Evolutionary conservation across 2,329 filamentous ascomycete genomes (phyloP), one percentile per base, ranked within the genome.

Genomic region (Aspergillus proliferans): DNA sequence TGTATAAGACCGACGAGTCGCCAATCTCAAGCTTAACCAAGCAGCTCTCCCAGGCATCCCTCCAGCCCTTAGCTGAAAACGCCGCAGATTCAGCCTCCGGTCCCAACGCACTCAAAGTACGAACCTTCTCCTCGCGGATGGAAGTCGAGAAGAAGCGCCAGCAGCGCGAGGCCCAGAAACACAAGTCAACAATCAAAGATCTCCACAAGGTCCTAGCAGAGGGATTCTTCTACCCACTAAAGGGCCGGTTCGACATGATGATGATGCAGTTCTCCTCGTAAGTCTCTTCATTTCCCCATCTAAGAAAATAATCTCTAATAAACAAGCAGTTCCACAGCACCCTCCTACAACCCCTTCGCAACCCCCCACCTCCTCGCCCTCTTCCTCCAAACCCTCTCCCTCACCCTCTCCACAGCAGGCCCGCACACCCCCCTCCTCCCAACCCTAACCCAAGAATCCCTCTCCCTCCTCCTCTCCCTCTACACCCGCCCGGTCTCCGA

Each of bases 181-280:
- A 75, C 44, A 76, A 76, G 48, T 76, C 83, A 3, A 85, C 86
- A 12, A 80, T 86, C 9, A 95, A 95, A 62, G 84, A 84, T 7
- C 83, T 95, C 0, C 86, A 91, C 36, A 82, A 84, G 45, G 74
- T 95, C 22, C 81, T 97, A 22, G 80, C 84, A 0, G 76, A 83
- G 0, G 80, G 79, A 14, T 93, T 96, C 74, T 96, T 97, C 79
- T 87, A 86, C 55, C 92, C 93, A 0, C 76, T 98, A 8, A 86
- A 86, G 0, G 86, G 86, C 0, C 84, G 88, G 39, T 94, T 93
- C 70, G 87, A 86, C 63, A 76, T 86, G 2, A 74, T 80, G 53
- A 70, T 80, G 53, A 62, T 78, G 28, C 79, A 79, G 54, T 67
- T 64, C n/a, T 84, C 74, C 18, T 70, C 71, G 73, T 76, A 65